Evolutionary conservation across 305 asterid genomes (phyloP), one percentile per base, ranked within the genome.

Genomic region (Galium porrigens): DNA sequence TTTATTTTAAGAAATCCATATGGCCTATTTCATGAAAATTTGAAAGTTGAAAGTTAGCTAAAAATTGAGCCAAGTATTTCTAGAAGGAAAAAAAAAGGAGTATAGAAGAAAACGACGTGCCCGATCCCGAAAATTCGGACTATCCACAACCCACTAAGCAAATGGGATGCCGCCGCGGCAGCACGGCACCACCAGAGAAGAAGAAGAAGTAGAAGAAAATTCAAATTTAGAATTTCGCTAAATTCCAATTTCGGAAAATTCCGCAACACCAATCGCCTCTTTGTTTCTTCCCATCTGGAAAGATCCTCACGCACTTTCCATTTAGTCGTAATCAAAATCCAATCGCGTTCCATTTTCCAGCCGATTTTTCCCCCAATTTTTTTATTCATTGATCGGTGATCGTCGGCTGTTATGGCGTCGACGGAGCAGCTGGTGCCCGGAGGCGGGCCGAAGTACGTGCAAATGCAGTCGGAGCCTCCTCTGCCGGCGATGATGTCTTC

Each of bases 391-490:
- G 51, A 44, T 49, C 7, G 36, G 29, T 62, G 9, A 27, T 9
- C 29, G 42, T 56, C 57, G 60, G 56, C 53, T 65, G 18, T 2
- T 20, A 78, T 89, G 97, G 80, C 83, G 72, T 82, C 91, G 72
- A 80, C 77, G 80, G 95, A 91, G 81, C 95, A 84, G 68, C 75
- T 86, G 79, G 76, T 83, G 86, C 62, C 70, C 72, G 82, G 64
- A 41, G 71, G 77, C 18, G 86, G 82, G 6, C 80, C 81, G 14
- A 80, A 75, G 69, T 82, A 84, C 73, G 80, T 69, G 71, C 81
- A 78, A 65, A 79, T 85, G 84, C 84, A 79, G 59, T 63, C 85
- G 68, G 95, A 85, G 72, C 84, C 85, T 51, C 68, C 53, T 48
- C 53, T 57, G 51, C 71, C 81, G 72, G 65, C 86, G 74, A 73